Base-by-base conservation (phyloP, 2,329 filamentous ascomycete genomes). In the Rhynchosporium graminicola region DNA sequence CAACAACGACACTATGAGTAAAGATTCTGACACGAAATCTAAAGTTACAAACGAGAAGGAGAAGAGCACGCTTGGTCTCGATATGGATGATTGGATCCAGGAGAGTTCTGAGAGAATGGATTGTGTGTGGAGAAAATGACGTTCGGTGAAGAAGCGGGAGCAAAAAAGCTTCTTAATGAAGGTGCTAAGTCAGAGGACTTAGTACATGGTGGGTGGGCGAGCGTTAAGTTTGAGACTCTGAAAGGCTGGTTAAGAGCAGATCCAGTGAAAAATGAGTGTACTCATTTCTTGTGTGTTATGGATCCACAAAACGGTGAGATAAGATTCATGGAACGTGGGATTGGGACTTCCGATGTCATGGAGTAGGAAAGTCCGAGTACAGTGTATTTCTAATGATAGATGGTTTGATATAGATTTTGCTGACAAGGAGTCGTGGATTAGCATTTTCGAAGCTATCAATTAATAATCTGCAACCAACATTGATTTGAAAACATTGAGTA, bases 261-360 rank as follows among this genome's bases (percentile, higher is more conserved):
- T 63, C 84, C 84, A 0, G 81, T 82, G 3, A 79, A 79, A 15
- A 87, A 86, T 68, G 80, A 84, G 60, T 77, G 76, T 42, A 86
- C 83, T 2, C 84, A 88, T 72, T 87, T 82, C 72, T 79, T 80
- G 3, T 78, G 79, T 26, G 73, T 87, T 33, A 80, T 88, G 79
- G 84, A 87, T 73, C 80, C 84, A 3, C 70, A 64, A 5, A 71
- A 70, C 13, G 83, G 83, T 0, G 73, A 74, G 12, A 74, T 86
- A 28, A 70, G 74, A 13, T 85, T 80, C 79, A 67, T 79, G 8
- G 63, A 69, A 40, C 65, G 69, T 56, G 68, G 66, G 13, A 26
- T 42, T 8, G 20, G 7, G 8, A 29, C 36, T 36, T 33, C 26
- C 10, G 51, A 40, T 20, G 8, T 7, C 13, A 12, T 3, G 20